Evolutionary conservation across 1,284 basidiomycete species (phyloP).

Genomic region (Apiotrichum sp.): DNA sequence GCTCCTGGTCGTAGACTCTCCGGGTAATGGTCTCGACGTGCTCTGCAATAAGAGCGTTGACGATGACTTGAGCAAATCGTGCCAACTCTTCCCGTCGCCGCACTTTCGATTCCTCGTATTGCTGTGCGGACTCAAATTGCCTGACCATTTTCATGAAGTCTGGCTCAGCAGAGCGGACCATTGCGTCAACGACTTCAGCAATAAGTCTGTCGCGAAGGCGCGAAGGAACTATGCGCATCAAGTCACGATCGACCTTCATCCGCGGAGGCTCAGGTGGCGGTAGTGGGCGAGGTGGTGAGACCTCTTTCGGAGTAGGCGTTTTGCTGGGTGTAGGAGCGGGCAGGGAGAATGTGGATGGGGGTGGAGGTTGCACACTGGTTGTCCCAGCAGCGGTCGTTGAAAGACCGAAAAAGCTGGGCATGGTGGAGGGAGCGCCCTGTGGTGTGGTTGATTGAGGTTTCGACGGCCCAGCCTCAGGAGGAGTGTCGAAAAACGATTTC

Average conservation of each 20-base stretch:
- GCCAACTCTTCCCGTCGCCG: conserved; percentile 16
- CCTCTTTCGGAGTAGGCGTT: not conserved
- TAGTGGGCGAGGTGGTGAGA: not conserved
- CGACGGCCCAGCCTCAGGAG: not conserved
- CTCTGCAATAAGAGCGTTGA: conserved; percentile 14
- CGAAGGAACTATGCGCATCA: conserved; percentile 9
- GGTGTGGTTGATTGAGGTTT: not conserved
- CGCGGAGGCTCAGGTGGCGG: conserved; percentile 4
- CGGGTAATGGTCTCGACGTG: conserved; percentile 1
- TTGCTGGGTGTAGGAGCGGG: not conserved
- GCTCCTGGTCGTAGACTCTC: conserved; percentile 1
- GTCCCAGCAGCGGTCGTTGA: not conserved
- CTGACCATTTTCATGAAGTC: conserved; percentile 19
- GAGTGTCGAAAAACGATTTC: not conserved
- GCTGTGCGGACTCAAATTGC: conserved; percentile 19
- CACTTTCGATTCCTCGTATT: conserved; percentile 14
- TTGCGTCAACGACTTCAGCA: conserved; percentile 17
- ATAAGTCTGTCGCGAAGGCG: conserved; percentile 24
- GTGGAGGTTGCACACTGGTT: not conserved
- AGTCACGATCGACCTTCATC: conserved; percentile 9
- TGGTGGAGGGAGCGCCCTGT: not conserved
- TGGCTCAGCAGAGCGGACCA: conserved; percentile 16
- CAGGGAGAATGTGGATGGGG: not conserved
- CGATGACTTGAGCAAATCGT: conserved; percentile 7
- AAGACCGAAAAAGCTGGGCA: conserved; percentile 17